Conservation (phyloP, 1,139 yeast species). For the Meyerozyma smithsonii region DNA sequence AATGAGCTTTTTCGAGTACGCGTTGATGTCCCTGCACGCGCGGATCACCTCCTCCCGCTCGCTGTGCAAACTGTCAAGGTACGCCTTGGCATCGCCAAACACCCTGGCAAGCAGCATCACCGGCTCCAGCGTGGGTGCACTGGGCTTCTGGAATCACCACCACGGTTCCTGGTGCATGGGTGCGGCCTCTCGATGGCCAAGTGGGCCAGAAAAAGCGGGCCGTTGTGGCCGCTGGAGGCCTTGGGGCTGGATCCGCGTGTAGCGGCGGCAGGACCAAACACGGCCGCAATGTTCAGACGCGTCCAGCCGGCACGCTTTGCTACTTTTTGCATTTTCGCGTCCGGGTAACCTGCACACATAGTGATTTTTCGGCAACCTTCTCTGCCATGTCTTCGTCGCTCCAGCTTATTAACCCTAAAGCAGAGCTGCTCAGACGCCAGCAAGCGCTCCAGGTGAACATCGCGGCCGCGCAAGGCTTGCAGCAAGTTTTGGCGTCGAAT, state of each 20-base stretch:
- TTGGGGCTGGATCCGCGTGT: too few species aligned
- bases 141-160: not conserved
- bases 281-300: too few species aligned
- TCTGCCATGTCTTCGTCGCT: slow-evolving; percentile 51
- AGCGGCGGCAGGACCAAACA: too few species aligned
- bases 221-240: not conserved
- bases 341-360: slow-evolving; percentile 2
- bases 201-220: not conserved
- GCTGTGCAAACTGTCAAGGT: slow-evolving; percentile 16
- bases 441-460: slow-evolving; percentile 96
- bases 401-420: slow-evolving; percentile 93
- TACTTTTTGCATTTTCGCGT: too few species aligned
- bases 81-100: not conserved
- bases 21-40: slow-evolving; percentile 32
- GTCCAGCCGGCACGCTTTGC: too few species aligned
- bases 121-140: not conserved
- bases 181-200: not conserved
- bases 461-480: slow-evolving; percentile 95
- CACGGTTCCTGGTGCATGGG: not conserved
- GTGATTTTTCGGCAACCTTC: slow-evolving; percentile 1
- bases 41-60: slow-evolving; percentile 33
- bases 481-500: slow-evolving; percentile 84
- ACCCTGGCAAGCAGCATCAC: not conserved
- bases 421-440: slow-evolving; percentile 88
- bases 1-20: slow-evolving; percentile 34